These are phyloP conservation scores for Candolleomyces aberdarensis DNA, from an alignment of 768 basidiomycete species.

Conservation along the genomic window DNA sequence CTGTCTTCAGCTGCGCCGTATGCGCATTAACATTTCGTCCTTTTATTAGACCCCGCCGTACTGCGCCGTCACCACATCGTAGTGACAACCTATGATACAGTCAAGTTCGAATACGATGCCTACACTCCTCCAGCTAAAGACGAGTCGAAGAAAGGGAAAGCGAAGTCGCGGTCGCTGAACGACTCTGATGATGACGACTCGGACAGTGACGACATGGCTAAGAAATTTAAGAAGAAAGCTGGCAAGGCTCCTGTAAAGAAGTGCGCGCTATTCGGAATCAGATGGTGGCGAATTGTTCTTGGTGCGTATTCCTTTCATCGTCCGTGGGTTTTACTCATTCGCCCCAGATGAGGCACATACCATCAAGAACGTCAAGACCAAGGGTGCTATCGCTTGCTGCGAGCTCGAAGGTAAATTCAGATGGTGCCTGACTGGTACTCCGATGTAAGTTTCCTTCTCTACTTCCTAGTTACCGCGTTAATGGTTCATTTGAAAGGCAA, in stretches of 20 bases:
- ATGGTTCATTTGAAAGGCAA: slow-evolving; percentile 47
- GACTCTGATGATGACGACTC: slow-evolving; percentile 23
- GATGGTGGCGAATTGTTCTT: slow-evolving; percentile 84
- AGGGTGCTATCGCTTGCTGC: slow-evolving; percentile 75
- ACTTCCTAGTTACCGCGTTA: slow-evolving; percentile 23
- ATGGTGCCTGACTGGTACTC: slow-evolving; percentile 88
- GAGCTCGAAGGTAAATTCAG: slow-evolving; percentile 73
- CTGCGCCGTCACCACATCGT: slow-evolving; percentile 65
- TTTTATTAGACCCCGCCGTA: slow-evolving; percentile 45
- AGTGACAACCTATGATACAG: slow-evolving; percentile 83
- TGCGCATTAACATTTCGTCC: not conserved
- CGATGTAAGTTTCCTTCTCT: slow-evolving; percentile 45
- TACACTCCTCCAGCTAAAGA: slow-evolving; percentile 51
- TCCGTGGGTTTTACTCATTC: not conserved
- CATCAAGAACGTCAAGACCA: slow-evolving; percentile 85
- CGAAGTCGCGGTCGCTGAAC: slow-evolving; percentile 34
- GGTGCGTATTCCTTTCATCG: slow-evolving; percentile 40
- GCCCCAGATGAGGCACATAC: slow-evolving; percentile 85
- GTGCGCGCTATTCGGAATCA: slow-evolving; percentile 70
- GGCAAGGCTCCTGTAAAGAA: slow-evolving; percentile 30
- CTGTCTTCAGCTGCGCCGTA: not conserved
- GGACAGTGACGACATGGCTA: slow-evolving; percentile 45
- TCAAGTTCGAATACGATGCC: slow-evolving; percentile 72
- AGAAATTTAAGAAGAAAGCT: slow-evolving; percentile 40
- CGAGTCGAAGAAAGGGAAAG: slow-evolving; percentile 43